Evolutionary conservation across 306 rosid species (phyloP), one percentile per base, ranked within the genome.

Genomic region (Sechiopsis laciniata): DNA sequence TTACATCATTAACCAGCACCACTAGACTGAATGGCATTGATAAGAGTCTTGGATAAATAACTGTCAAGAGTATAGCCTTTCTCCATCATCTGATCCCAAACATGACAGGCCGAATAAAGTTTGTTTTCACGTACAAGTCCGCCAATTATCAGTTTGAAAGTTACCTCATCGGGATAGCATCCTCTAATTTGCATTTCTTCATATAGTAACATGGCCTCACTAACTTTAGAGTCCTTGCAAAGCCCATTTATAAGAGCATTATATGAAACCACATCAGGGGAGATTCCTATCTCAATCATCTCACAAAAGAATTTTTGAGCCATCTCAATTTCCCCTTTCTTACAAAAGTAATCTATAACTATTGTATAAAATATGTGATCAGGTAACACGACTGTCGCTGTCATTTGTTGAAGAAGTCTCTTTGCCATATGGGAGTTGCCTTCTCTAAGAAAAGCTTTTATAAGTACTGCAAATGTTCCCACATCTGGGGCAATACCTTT

Each of bases 51-150:
- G 20, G 96, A 94, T 72, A 87, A 74, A 60, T 16, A 79, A 52
- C 76, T 69, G 71, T 87, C 96, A 76, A 94, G 97, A 10, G 91
- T 93, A 78, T 86, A 86, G 24, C 98, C 96, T 75, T 85, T 89
- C 84, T 94, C 98, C 98, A 94, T 94, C 96, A 90, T 94, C 84
- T 85, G 89, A 81, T 89, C 97, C 97, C 98, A 94, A 78, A 93
- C 83, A 75, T 80, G 83, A 78, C 90, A 86, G 50, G 98, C 97
- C 76, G 74, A 77, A 8, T 83, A 77, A 76, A 89, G 79, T 78
- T 76, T 85, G 35, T 85, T 85, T 74, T 75, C 95, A 72, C 72
- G 84, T 76, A 90, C 65, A 75, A 90, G 94, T 71, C 96, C 96
- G 75, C 92, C 80, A 77, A 94, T 89, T 75, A 94, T 82, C 88